A percentile compares a stretch with the other conserved stretches of the same genome.
Conservation (phyloP, 176 grass and related monocot genomes). For the Rhynchospora tenuis region DNA sequence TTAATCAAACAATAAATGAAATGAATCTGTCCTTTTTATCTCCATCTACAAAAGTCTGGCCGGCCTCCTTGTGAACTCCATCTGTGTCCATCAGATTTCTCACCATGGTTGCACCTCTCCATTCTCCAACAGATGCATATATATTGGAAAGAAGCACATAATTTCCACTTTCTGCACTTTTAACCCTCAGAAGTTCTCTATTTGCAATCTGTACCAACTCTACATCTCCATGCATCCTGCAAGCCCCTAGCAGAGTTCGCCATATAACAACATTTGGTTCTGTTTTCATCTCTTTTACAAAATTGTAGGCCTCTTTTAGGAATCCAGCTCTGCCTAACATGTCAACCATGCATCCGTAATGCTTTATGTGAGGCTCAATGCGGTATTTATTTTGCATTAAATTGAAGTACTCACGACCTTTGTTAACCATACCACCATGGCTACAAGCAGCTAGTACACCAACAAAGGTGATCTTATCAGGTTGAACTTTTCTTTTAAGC, state of each 20-base stretch:
- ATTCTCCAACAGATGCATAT: constrained; percentile 77
- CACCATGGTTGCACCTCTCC: constrained; percentile 54
- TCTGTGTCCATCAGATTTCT: constrained; percentile 83
- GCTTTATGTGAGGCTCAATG: constrained; percentile 76
- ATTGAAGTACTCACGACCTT: constrained; percentile 53
- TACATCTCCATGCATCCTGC: constrained; percentile 65
- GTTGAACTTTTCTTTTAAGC: constrained; percentile 47
- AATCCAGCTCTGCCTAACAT: constrained; percentile 73
- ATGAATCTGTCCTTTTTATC: neutral
- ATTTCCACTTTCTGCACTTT: constrained; percentile 61
- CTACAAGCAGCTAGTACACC: constrained; percentile 70
- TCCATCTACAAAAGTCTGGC: constrained; percentile 37
- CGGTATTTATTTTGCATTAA: constrained; percentile 58
- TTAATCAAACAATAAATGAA: neutral
- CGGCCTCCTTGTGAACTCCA: constrained; percentile 70
- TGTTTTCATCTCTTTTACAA: constrained; percentile 61
- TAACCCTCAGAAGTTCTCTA: constrained; percentile 42
- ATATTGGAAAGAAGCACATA: constrained; percentile 83
- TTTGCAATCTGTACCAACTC: constrained; percentile 58
- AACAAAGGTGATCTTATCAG: constrained; percentile 81
- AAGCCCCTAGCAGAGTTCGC: constrained; percentile 80
- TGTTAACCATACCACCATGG: constrained; percentile 57
- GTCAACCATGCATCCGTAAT: constrained; percentile 83
- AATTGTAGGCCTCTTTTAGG: constrained; percentile 73
- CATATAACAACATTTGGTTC: constrained; percentile 73